Conservation (phyloP, 306 rosid genomes). For the Cyclanthera cordifolia region DNA sequence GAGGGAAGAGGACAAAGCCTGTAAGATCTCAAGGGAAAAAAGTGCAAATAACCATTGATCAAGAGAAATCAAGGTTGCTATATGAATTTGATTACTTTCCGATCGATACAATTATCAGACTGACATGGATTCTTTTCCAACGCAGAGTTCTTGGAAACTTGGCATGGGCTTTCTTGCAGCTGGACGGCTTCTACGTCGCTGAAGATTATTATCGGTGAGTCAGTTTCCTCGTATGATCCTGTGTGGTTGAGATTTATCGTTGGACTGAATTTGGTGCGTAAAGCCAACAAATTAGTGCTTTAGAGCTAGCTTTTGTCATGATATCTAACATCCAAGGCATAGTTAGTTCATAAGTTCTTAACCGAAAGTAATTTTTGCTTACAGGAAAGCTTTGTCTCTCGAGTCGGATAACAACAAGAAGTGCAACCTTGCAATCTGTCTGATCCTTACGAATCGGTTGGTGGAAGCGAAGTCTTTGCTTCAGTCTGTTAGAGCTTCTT, state of each 20-base stretch:
- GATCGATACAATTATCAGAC: not conserved
- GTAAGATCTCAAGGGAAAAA: conserved; percentile 88
- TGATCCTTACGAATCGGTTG: conserved; percentile 55
- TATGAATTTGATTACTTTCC: conserved; percentile 9
- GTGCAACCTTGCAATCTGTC: conserved; percentile 84
- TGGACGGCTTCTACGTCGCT: conserved; percentile 40
- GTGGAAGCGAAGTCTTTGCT: conserved; percentile 71
- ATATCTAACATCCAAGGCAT: not conserved
- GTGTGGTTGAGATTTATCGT: not conserved
- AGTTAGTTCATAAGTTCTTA: not conserved
- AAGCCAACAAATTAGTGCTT: not conserved
- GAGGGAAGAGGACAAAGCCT: conserved; percentile 63
- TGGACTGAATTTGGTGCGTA: not conserved
- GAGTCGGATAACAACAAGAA: conserved; percentile 78
- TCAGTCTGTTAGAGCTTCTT: conserved; percentile 48
- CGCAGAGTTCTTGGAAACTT: conserved; percentile 74
- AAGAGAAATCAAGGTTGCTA: conserved; percentile 72
- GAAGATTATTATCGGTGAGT: conserved; percentile 71
- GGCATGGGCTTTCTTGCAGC: conserved; percentile 96
- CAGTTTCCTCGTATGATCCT: not conserved
- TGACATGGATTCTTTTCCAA: not conserved
- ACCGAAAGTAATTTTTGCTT: not conserved
- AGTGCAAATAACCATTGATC: conserved; percentile 67
- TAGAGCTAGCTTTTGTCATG: not conserved
- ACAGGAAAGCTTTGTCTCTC: conserved; percentile 67